phyloP scores from a whole-genome alignment of 2,329 filamentous ascomycete species.

The Dactylellina cionopaga region DNA sequence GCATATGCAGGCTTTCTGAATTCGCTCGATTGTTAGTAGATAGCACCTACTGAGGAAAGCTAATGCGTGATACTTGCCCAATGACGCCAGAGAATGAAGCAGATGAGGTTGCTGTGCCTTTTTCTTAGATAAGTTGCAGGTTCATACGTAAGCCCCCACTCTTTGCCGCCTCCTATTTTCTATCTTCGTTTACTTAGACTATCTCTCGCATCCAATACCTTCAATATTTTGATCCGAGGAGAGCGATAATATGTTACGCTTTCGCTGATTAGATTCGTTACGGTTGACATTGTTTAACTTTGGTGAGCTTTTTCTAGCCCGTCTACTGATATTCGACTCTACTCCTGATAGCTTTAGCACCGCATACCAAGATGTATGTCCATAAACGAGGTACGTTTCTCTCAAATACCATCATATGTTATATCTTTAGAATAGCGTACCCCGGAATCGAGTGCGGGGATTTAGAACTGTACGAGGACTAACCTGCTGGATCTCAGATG shows the following conservation, averaged over 20 bases:
- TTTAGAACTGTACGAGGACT: constrained; percentile 14
- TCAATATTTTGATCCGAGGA: constrained; percentile 22
- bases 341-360: background rate
- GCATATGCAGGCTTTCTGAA: too few species aligned
- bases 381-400: constrained; percentile 69
- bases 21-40: constrained; percentile 30
- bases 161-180: constrained; percentile 56
- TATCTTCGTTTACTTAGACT: constrained; percentile 35
- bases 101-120: background rate
- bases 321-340: background rate
- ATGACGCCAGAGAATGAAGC: too few species aligned
- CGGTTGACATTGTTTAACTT: constrained; percentile 31
- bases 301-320: background rate
- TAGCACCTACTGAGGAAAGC: too few species aligned
- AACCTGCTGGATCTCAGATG: constrained; percentile 70
- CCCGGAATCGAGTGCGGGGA: background rate
- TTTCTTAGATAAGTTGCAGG: constrained; percentile 56
- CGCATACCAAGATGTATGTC: constrained; percentile 67
- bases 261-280: constrained; percentile 11
- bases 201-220: background rate
- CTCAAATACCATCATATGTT: background rate
- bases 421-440: background rate
- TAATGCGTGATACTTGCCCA: constrained; percentile 33
- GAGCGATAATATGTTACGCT: background rate
- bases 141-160: constrained; percentile 58